Base-by-base conservation (phyloP, 2,329 filamentous ascomycete genomes). In the Aspergillus candidus region DNA sequence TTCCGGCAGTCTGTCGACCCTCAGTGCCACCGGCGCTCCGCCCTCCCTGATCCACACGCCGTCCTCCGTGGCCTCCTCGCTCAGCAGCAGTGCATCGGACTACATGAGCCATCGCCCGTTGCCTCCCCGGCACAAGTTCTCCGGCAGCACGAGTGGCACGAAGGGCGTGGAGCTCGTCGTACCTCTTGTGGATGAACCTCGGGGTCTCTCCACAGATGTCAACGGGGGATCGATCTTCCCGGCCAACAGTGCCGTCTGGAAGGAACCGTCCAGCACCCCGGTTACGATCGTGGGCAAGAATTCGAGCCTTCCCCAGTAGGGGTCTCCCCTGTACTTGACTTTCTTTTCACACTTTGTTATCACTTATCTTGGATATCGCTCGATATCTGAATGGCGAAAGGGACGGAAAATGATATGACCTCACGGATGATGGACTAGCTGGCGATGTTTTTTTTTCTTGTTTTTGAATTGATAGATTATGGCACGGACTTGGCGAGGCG, bases 101-200 rank as follows among this genome's bases (percentile, higher is more conserved):
- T 58, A 63, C 48, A 56, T 65, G 31, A 44, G 56, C 36, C 52
- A 59, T 40, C 65, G 67, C 4, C 68, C 68, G 2, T 52, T 71
- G 15, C 65, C 65, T 11, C 66, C 68, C 4, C 63, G 68, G 6
- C 64, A 65, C 51, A 69, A 70, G 40, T 69, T 65, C 50, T 60
- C 61, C 11, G 55, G 55, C 38, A 56, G 57, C 41, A 48, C 57
- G 5, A 58, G 54, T 29, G 54, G 52, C 18, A 53, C 53, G 22
- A 66, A 66, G 50, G 62, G 66, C 10, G 56, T 69, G 7, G 65
- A 69, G 27, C 55, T 71, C 15, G 68, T 71, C 11, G 61, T 69
- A 11, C 68, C 68, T 17, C 67, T 69, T 35, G 51, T 68, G n/a
- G 41, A 42, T 3, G 46, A 48, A 2, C 40, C 38, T 5, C 47